Base-by-base conservation (phyloP, 352 stramenopile species). In the Phytophthora hybrid region DNA sequence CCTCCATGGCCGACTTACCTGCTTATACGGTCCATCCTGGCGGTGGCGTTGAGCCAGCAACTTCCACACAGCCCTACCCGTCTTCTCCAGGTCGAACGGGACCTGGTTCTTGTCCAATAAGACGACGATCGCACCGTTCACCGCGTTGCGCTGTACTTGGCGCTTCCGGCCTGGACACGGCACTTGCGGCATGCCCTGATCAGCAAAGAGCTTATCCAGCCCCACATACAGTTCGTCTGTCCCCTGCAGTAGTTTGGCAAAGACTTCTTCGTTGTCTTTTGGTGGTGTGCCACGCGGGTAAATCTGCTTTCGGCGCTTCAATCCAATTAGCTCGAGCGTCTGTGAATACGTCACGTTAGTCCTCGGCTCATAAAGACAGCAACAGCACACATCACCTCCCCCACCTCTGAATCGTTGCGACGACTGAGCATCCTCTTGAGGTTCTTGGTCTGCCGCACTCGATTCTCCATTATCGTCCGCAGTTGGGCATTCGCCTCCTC, bases 381-480 rank as follows among this genome's bases (percentile, higher is more conserved):
- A 29, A 29, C 19, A 31, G 19, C 47, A n/a, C 18, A 5, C 29
- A 19, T 53, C 26, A 34, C 23, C 23, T 26, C 23, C 54, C 51
- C 4, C 34, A 74, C 70, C 70, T 77, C 70, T 49, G 65, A 16
- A 11, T 74, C 67, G 19, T 69, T 74, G 11, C 70, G 70, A 13
- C 70, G 58, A 58, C 37, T 79, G 8, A 87, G 68, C 69, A 81
- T 71, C 10, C 66, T 32, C 34, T 82, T 80, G 58, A 87, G 77
- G 52, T 74, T 79, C 19, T 82, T 75, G 67, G 79, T 82, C 69
- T 86, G 66, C 0, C 57, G 59, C 9, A 78, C 44, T 31, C 63
- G 46, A 2, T 49, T 67, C 31, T 78, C 65, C 8, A 76, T 32
- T 1, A 69, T 6, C 18, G 31, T 49, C 9, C 66, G 67, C 5